Evolutionary conservation across 2,329 filamentous ascomycete species (phyloP), one percentile per base, ranked within the genome.

Genomic region (Cercospora nicotianae): DNA sequence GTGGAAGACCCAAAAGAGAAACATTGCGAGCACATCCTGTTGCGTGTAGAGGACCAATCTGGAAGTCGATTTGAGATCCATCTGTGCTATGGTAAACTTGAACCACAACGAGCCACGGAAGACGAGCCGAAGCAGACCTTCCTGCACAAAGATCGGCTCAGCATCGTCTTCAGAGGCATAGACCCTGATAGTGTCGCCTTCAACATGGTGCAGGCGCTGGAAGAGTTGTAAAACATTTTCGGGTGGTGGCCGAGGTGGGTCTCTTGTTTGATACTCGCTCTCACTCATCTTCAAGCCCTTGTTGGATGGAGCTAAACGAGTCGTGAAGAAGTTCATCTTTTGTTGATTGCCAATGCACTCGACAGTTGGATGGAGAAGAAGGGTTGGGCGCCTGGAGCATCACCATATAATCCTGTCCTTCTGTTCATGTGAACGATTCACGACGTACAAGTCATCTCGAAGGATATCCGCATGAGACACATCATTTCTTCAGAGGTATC

Each of bases 61-160:
- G 33, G 45, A 42, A 5, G 62, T 64, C 20, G 48, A 58, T 12
- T 58, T 58, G 55, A 58, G 39, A 5, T 63, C 48, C 33, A 64
- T 36, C 7, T 45, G 31, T 10, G 31, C 51, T 18, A 45, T 31
- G 6, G 26, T 55, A 18, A 26, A 53, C 45, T 60, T 53, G 57
- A 53, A 65, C 57, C 57, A 60, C 26, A 28, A 23, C 9, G 64
- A 65, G n/a, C n/a, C 58, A 20, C 57, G 58, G 26, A 64, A 65
- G 18, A 64, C 33, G 12, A 58, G 48, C 33, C 62, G 62, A 55
- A 65, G 57, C 23, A 65, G 64, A 7, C 57, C 64, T 42, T 65
- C 58, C 26, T 65, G 64, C 18, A 65, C 39, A 28, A 65, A 61
- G 39, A 65, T 42, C n/a, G 64, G 64, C 39, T 65, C 36, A n/a